Base-by-base conservation (phyloP, 306 rosid species). In the Ziziphus jujuba region DNA sequence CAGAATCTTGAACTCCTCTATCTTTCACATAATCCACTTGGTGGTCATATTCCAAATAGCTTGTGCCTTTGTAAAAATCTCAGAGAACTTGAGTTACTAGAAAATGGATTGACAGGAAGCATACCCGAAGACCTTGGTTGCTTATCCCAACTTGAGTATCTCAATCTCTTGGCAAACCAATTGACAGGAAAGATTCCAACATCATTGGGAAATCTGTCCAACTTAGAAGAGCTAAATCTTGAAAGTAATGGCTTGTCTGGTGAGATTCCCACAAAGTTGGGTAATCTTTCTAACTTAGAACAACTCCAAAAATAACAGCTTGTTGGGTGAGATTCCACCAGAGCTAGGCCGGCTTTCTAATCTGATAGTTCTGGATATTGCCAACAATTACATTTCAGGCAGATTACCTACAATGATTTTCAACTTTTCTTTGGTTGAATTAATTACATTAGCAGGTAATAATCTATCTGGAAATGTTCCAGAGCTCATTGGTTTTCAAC, bases 11-110 rank as follows among this genome's bases (percentile, higher is more conserved):
- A 13, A 1, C 2, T 3, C 0, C 33, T 73, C 17, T 13, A 6
- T 0, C 49, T 65, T 7, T 17, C 34, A 2, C 0, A 0, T 0
- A 66, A 66, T n/a, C 4, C 45, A 5, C 28, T 73, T 8, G 12
- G 45, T 35, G 72, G 78, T 21, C 24, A 28, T 0, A 35, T 73
- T 22, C 77, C 72, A 1, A 57, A 61, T 2, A 65, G 15, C 48
- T 59, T 59, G 49, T 49, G 54, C 54, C 20, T 49, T 15, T 49
- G 54, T 49, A 49, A 20, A 49, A 4, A 49, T 49, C 54, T 49
- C 19, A 9, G 35, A 9, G 0, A 0, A 5, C 20, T 21, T 1
- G 15, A 11, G 1, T 0, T 61, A 0, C 0, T 1, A 2, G 0
- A 0, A 1, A 61, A 21, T 43, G 8, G 34, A 5, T 20, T 61